Evolutionary conservation across 129 eudicot species (phyloP), one percentile per base, ranked within the genome.

Genomic region (Mikania micrantha): DNA sequence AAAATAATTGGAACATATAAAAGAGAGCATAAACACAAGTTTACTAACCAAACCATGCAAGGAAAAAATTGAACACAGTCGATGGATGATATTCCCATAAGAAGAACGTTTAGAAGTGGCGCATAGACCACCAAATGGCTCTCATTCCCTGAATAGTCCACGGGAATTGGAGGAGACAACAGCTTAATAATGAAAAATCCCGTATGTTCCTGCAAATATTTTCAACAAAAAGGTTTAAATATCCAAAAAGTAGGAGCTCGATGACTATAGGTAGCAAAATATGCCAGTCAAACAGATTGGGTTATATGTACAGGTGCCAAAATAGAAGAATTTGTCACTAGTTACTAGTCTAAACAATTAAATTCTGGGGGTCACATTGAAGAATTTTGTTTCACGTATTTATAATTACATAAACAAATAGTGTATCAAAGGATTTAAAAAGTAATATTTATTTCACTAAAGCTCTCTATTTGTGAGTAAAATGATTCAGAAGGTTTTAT

Each of bases 41-140:
- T 61, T 58, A 78, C 97, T 61, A 82, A 93, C 99, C 99, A 88
- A 79, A 52, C 99, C 99, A 77, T 84, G 96, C 31, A 89, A 67
- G 63, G 99, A 89, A 64, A 93, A 84, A 7, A 93, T 93, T 88
- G 96, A 60, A 86, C 79, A 50, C 83, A 78, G 69, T 93, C 99
- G 41, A 93, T 71, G n/a, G 88, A 70, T 70, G 99, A 81, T 71
- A 93, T 83, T 59, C 99, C 96, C 12, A 75, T 72, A 60, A 93
- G 95, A 77, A 93, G 85, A 81, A 86, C 90, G 74, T 89, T 89
- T 72, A 93, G 65, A 64, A 86, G 62, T 36, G 95, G 87, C 38
- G 92, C 99, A 79, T 77, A 79, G 66, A 77, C 79, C 47, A 93
- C 77, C 88, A 93, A 81, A 81, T 84, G 87, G 70, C 90, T 88